A percentile compares a stretch with the other conserved stretches of the same genome.
Evolutionary conservation across 495 filamentous ascomycete genomes (phyloP).

Genomic region (Polyplosphaeria fusca): DNA sequence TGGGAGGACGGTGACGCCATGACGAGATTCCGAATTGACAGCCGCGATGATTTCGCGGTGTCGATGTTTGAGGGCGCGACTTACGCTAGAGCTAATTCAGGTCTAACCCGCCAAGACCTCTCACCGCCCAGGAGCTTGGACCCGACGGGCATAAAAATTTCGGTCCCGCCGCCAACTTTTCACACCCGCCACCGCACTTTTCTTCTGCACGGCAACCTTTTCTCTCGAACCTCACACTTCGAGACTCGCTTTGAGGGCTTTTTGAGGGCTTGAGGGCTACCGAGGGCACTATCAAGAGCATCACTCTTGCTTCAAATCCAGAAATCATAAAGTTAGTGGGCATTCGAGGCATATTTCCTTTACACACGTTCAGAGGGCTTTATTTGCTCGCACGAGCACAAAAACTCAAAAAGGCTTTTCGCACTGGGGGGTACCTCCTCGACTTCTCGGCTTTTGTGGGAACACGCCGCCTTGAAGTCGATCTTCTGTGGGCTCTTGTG

Average conservation of each 20-base stretch:
- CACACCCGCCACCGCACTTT: neutral
- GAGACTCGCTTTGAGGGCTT: constrained; percentile 26
- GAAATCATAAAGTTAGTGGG: constrained; percentile 35
- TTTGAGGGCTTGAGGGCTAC: constrained; percentile 28
- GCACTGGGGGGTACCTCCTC: constrained; percentile 33
- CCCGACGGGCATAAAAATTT: constrained; percentile 1
- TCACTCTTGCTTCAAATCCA: constrained; percentile 14
- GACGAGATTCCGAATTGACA: neutral
- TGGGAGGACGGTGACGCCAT: constrained; percentile 43
- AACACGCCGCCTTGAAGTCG: constrained; percentile 43
- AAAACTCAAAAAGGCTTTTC: constrained; percentile 33
- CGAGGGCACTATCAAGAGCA: constrained; percentile 25
- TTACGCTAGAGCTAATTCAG: neutral
- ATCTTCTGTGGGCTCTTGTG: constrained; percentile 41
- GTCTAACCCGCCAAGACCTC: neutral
- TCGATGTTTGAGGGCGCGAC: neutral
- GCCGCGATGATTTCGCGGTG: neutral
- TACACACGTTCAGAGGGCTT: constrained; percentile 26
- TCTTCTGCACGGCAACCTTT: constrained; percentile 9
- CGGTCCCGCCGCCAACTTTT: constrained; percentile 9
- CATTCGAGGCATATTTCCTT: constrained; percentile 33
- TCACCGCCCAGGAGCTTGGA: constrained; percentile 17
- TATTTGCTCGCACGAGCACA: constrained; percentile 24
- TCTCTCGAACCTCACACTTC: constrained; percentile 8
- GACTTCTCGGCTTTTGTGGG: constrained; percentile 44